These are phyloP conservation scores for Paramecium bursaria DNA, from an alignment of 73 alveolate species.

Conservation along the genomic window DNA sequence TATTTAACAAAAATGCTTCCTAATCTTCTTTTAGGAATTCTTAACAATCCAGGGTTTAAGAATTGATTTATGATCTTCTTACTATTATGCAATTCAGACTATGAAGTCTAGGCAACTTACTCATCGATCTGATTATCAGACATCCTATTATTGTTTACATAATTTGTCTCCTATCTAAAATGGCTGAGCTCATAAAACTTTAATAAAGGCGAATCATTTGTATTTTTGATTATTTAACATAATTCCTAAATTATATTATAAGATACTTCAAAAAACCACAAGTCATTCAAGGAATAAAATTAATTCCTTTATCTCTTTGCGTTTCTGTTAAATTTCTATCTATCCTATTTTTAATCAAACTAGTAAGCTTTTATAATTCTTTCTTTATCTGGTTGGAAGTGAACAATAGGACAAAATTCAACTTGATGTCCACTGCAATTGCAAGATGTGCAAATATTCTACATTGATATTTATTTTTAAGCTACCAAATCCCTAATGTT, in stretches of 20 bases:
- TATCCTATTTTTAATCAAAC: background rate
- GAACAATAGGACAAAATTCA: constrained; percentile 44
- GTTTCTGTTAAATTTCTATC: constrained; percentile 7
- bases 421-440: constrained; percentile 48
- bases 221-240: background rate
- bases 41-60: no score
- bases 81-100: no score
- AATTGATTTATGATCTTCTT: no score
- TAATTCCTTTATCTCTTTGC: background rate
- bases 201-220: background rate
- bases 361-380: constrained; percentile 19
- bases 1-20: no score
- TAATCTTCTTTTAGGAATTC: no score
- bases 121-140: no score
- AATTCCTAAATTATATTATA: constrained; percentile 4
- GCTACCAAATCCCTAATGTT: background rate
- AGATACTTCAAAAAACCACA: constrained; percentile 7
- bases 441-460: constrained; percentile 35
- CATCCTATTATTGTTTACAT: no score
- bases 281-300: constrained; percentile 18
- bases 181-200: background rate
- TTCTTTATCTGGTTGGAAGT: constrained; percentile 5
- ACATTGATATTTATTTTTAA: background rate
- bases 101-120: no score
- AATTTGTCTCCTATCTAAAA: no score